phyloP scores from a whole-genome alignment of 2,329 filamentous ascomycete species.

The Zasmidium citrigriseum region DNA sequence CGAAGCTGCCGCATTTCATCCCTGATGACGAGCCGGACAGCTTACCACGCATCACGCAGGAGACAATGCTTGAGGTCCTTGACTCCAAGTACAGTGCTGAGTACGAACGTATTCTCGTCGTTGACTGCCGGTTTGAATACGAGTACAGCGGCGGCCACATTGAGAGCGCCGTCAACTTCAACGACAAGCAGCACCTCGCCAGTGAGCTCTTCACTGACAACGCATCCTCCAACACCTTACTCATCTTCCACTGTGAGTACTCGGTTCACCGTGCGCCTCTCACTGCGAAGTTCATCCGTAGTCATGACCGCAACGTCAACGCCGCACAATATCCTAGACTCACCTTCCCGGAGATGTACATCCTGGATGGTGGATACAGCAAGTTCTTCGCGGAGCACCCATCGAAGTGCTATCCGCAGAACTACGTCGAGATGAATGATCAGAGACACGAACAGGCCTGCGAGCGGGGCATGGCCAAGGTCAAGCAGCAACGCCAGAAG shows the following conservation, averaged over 20 bases:
- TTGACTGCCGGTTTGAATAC: constrained; percentile 98
- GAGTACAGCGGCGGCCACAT: constrained; percentile 98
- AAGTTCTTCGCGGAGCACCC: constrained; percentile 82
- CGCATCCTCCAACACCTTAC: constrained; percentile 68
- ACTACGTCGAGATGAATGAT: constrained; percentile 95
- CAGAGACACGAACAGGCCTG: constrained; percentile 90
- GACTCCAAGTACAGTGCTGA: constrained; percentile 77
- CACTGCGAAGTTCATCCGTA: constrained; percentile 92
- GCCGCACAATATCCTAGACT: constrained; percentile 82
- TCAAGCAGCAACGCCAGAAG: constrained; percentile 86
- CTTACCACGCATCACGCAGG: constrained; percentile 81
- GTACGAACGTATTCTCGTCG: constrained; percentile 80
- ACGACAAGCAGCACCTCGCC: constrained; percentile 88
- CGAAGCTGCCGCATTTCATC: constrained; percentile 80
- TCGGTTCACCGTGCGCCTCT: constrained; percentile 93
- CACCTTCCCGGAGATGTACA: constrained; percentile 96
- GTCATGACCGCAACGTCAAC: constrained; percentile 83
- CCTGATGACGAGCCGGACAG: constrained; percentile 78
- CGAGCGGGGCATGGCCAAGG: constrained; percentile 89
- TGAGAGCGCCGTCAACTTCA: constrained; percentile 89
- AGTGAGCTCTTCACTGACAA: constrained; percentile 69
- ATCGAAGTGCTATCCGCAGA: constrained; percentile 83
- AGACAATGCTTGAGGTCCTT: constrained; percentile 82
- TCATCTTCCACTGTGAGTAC: constrained; percentile 98
- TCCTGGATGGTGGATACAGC: constrained; percentile 94